Percentiles rank a stretch among this genome's conserved stretches.
Evolutionary conservation across 2,329 filamentous ascomycete genomes (phyloP).

Genomic region (Colletotrichum incanum): DNA sequence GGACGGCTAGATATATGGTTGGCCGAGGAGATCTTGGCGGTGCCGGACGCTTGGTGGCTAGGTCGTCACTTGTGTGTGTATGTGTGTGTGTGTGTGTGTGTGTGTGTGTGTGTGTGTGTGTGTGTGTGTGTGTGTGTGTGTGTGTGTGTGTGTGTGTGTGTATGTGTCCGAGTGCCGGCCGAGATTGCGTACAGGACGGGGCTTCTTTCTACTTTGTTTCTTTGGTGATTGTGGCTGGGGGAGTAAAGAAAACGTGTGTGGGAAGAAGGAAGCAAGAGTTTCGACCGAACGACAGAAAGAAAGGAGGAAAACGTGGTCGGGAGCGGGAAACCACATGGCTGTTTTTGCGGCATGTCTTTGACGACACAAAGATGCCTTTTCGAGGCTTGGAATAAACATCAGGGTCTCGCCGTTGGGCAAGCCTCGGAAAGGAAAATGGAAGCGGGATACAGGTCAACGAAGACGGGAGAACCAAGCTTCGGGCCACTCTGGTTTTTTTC

Average conservation of each 20-base stretch:
- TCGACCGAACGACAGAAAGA: not conserved
- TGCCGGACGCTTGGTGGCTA: slow-evolving; percentile 5
- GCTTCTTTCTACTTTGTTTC: not conserved
- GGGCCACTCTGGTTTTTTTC: not conserved
- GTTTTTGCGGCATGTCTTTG: not conserved
- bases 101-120: slow-evolving; percentile 14
- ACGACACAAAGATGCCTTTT: not conserved
- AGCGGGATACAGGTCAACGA: not conserved
- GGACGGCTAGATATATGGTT: slow-evolving; percentile 6
- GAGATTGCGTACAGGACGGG: not conserved
- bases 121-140: slow-evolving; percentile 16
- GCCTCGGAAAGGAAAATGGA: not conserved
- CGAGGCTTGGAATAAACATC: slow-evolving; percentile 1
- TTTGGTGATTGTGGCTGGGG: not conserved
- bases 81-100: slow-evolving; percentile 15
- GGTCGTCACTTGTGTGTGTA: slow-evolving; percentile 3
- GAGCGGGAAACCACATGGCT: slow-evolving; percentile 25
- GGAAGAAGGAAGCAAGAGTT: slow-evolving; percentile 25
- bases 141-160: slow-evolving; percentile 15
- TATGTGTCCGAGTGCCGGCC: slow-evolving; percentile 27
- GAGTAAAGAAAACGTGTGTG: not conserved
- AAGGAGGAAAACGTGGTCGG: slow-evolving; percentile 23
- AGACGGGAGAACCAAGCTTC: not conserved
- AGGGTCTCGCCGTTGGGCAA: slow-evolving; percentile 12
- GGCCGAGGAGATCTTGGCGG: slow-evolving; percentile 12